Evolutionary conservation across 805 yeast genomes (phyloP), one percentile per base, ranked within the genome.

Genomic region (Candida nemodendra): DNA sequence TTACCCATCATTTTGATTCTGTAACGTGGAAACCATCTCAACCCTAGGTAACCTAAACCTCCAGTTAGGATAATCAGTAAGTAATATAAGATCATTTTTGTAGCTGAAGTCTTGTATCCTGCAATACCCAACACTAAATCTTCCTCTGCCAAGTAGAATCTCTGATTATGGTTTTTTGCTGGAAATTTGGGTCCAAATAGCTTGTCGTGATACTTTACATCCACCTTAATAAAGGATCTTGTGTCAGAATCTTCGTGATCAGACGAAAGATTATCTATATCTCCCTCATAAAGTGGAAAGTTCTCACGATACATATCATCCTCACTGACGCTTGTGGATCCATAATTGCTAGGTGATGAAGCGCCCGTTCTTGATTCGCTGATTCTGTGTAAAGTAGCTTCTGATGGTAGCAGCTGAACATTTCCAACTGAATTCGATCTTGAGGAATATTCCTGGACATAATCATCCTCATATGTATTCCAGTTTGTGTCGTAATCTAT

Each of bases 51-150:
- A 1, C 80, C 79, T 2, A 88, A 31, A 0, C 99, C 99, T 3
- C 76, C 58, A 0, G 96, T 78, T 2, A 64, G 21, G 0, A 76
- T 35, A 43, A 88, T 81, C 2, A 84, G 41, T 0, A 74, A 11
- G 42, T 76, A 72, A 56, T 81, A 89, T 1, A 73, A 12, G 0
- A 65, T 27, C 4, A 62, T 52, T 44, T 79, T 76, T 47, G 70
- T 37, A 32, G 54, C 54, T 9, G 81, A 74, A 12, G 80, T 76
- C 37, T 62, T 62, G 60, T 86, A 93, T 4, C 98, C 98, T 0
- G 97, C 99, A 45, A 93, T 84, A 44, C 95, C 96, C 42, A 93
- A 76, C 9, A 91, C 91, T 54, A 93, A 68, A 66, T 93, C 99
- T 58, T 93, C 99, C 59, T 93, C 98, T 0, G 96, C 90, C 44